Evolutionary conservation across 192 early-diverging fungal genomes (phyloP), one percentile per base, ranked within the genome.

Genomic region (Lunasporangiospora selenospora): DNA sequence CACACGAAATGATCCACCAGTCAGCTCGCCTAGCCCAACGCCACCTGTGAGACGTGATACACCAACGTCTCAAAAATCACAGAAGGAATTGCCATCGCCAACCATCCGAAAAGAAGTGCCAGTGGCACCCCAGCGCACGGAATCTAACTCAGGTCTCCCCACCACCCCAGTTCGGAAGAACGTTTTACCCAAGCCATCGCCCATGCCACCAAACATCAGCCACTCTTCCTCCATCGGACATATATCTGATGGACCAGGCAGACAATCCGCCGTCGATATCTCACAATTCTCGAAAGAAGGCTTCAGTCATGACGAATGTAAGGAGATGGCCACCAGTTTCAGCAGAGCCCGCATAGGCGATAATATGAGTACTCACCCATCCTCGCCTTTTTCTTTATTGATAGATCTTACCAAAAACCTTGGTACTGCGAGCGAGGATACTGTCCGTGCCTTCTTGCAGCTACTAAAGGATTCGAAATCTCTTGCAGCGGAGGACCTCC

Each of bases 401-500:
- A 49, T 67, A 89, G 86, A 84, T 75, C 80, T 89, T 6, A 71
- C 75, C 32, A 64, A 65, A 23, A 76, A 82, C 3, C 52, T 89
- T 4, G 84, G 80, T 18, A 75, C 76, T 23, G 79, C 81, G 2
- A 81, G 76, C 32, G 86, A 89, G 57, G 86, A 88, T 18, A 81
- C 67, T 4, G 76, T 89, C 8, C 75, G 84, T n/a, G 65, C 51
- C 1, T 87, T 89, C 43, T 75, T 83, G 36, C 70, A 78, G 31
- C 71, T 76, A 6, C 67, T 94, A 3, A 73, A 75, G 29, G 89
- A 89, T 58, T 86, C 92, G 1, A 83, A 85, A 55, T 85, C 89
- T 12, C 61, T 81, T 18, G 90, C 89, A 8, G 88, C 90, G 23
- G 76, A 61, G 4, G 88, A 92, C 53, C 70, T 95, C 16, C 90